Conservation (phyloP, 768 basidiomycete genomes). For the Pleurotus cornucopiae region DNA sequence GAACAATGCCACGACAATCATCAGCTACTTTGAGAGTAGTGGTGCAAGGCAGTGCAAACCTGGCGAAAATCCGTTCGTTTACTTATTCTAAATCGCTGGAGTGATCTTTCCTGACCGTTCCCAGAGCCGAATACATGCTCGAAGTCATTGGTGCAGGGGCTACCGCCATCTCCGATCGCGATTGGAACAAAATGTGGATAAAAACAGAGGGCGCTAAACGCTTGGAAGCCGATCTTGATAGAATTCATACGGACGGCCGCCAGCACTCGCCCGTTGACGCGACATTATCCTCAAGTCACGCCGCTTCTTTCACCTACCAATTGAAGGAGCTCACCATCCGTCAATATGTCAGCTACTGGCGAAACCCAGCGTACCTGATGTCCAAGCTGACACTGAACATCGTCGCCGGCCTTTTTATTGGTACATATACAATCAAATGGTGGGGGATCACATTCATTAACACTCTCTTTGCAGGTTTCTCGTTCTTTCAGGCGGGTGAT, state of each 20-base stretch:
- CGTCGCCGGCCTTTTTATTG: constrained; percentile 51
- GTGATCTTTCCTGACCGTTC: too few relatives aligned
- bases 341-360: constrained; percentile 43
- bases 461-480: too few relatives aligned
- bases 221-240: constrained; percentile 34
- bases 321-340: constrained; percentile 38
- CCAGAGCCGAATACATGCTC: constrained; percentile 60
- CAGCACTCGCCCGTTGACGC: constrained; percentile 32
- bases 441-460: too few relatives aligned
- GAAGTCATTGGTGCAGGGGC: constrained; percentile 75
- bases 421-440: background rate
- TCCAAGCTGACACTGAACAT: constrained; percentile 56
- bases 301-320: constrained; percentile 52
- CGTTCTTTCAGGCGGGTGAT: constrained; percentile 54
- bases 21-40: constrained; percentile 71
- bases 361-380: constrained; percentile 55
- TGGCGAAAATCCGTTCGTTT: constrained; percentile 67
- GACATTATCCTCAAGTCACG: constrained; percentile 39
- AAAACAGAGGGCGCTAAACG: constrained; percentile 40
- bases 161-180: constrained; percentile 44
- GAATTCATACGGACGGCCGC: constrained; percentile 45
- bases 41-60: constrained; percentile 59
- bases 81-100: background rate
- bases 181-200: constrained; percentile 62
- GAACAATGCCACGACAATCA: constrained; percentile 52